Conservation (phyloP, 2,329 filamentous ascomycete species). For the Sphaerulina populicola region DNA sequence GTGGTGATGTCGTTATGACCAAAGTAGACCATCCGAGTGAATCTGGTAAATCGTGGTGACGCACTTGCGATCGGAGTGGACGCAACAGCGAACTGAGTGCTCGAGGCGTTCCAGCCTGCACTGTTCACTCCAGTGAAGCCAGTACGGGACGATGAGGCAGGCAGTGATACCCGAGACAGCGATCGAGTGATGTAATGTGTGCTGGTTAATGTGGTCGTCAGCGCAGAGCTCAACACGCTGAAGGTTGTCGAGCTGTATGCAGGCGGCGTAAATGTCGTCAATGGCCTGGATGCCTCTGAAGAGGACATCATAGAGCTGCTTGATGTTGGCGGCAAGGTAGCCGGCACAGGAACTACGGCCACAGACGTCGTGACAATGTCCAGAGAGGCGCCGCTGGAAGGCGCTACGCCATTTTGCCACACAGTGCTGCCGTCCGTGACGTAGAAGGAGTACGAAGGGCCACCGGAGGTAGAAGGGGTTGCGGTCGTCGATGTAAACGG, state of each 20-base stretch:
- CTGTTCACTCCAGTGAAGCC: slow-evolving; percentile 24
- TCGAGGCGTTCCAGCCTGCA: slow-evolving; percentile 26
- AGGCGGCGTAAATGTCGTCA: slow-evolving; percentile 20
- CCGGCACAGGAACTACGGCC: slow-evolving; percentile 13
- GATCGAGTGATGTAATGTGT: slow-evolving; percentile 24
- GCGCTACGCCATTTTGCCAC: slow-evolving; percentile 25
- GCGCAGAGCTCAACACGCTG: slow-evolving; percentile 19
- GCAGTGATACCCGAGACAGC: slow-evolving; percentile 16
- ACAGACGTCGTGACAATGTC: slow-evolving; percentile 21
- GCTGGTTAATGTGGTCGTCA: slow-evolving; percentile 26
- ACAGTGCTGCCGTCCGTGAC: slow-evolving; percentile 18
- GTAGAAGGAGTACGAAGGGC: slow-evolving; percentile 9
- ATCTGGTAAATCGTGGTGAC: slow-evolving; percentile 16
- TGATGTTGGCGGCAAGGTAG: slow-evolving; percentile 1
- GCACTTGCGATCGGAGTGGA: slow-evolving; percentile 1
- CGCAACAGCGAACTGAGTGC: slow-evolving; percentile 1
- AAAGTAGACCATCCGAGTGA: slow-evolving; percentile 23
- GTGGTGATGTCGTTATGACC: slow-evolving; percentile 24
- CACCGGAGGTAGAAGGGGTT: slow-evolving; percentile 1
- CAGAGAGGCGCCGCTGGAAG: slow-evolving; percentile 22
- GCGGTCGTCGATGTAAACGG: slow-evolving; percentile 1
- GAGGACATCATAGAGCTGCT: slow-evolving; percentile 5
- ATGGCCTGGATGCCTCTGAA: slow-evolving; percentile 6
- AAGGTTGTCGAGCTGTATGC: slow-evolving; percentile 25
- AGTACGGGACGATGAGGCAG: slow-evolving; percentile 5